Conservation (phyloP, 2,329 filamentous ascomycete genomes). For the Chaetomium globosum region DNA sequence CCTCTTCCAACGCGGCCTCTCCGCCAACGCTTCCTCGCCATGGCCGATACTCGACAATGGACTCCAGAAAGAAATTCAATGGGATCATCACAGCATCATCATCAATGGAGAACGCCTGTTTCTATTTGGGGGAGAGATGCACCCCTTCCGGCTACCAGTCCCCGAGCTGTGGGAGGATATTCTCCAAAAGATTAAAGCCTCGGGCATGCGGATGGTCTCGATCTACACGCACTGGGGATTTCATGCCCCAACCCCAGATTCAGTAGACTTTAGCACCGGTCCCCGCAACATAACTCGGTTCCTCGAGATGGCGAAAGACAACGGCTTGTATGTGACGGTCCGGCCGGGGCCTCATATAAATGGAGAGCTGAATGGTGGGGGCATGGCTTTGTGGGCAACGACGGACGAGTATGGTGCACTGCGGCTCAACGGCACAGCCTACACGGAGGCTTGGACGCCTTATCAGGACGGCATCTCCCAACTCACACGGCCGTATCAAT, state of each 20-base stretch:
- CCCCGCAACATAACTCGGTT: conserved; percentile 15
- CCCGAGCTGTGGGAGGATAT: conserved; percentile 17
- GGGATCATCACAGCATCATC: conserved; percentile 17
- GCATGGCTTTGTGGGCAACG: conserved; percentile 17
- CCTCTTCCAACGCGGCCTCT: not conserved
- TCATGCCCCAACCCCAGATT: conserved; percentile 11
- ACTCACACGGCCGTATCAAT: conserved; percentile 6
- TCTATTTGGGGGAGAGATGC: conserved; percentile 22
- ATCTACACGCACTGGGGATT: conserved; percentile 24
- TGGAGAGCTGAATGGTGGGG: conserved; percentile 12
- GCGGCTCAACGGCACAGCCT: conserved; percentile 7
- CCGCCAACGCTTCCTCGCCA: not conserved
- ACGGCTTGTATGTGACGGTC: conserved; percentile 12
- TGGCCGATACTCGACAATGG: conserved; percentile 16
- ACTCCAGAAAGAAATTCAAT: conserved; percentile 9
- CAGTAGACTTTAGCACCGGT: conserved; percentile 8
- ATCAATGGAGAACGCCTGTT: conserved; percentile 18
- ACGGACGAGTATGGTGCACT: not conserved
- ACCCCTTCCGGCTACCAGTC: conserved; percentile 17
- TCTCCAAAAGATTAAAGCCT: conserved; percentile 17
- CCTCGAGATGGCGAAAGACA: conserved; percentile 3
- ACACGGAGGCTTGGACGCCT: conserved; percentile 15
- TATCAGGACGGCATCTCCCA: conserved; percentile 9
- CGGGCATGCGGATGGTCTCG: conserved; percentile 14
- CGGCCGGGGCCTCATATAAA: conserved; percentile 21